A percentile compares a stretch with the other conserved stretches of the same genome.
Evolutionary conservation across 176 grass and related monocot species (phyloP).

Genomic region (Musa acuminata): DNA sequence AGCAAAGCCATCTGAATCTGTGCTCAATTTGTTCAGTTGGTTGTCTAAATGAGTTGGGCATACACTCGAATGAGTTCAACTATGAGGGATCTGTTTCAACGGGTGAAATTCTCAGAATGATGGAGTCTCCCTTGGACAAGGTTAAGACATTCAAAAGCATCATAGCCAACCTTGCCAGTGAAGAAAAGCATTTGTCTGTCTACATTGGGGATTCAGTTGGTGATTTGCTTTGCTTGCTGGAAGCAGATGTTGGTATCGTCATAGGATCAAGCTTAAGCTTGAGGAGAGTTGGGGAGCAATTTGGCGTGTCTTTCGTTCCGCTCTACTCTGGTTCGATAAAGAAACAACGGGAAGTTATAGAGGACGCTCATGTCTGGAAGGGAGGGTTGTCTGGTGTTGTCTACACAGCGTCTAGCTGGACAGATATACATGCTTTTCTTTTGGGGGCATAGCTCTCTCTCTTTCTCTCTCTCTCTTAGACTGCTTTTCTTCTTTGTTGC

Average conservation of each 20-base stretch:
- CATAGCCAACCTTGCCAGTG: constrained; percentile 20
- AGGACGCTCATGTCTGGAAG: constrained; percentile 37
- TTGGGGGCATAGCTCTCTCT: constrained; percentile 53
- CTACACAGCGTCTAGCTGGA: constrained; percentile 88
- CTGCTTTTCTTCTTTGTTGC: not conserved
- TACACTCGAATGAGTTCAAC: constrained; percentile 91
- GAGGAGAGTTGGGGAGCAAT: constrained; percentile 71
- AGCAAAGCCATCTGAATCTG: not conserved
- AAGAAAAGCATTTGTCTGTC: constrained; percentile 33
- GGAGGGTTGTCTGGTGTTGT: constrained; percentile 59
- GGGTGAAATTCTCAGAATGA: constrained; percentile 69
- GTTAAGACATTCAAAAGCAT: constrained; percentile 69
- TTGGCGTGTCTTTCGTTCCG: constrained; percentile 73
- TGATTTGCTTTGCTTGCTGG: constrained; percentile 88
- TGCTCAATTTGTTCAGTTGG: constrained; percentile 46
- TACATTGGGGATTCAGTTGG: constrained; percentile 89
- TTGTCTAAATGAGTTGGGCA: constrained; percentile 63
- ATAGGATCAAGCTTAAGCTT: constrained; percentile 78
- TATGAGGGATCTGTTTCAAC: constrained; percentile 84
- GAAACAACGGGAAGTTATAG: constrained; percentile 50
- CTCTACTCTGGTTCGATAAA: constrained; percentile 54
- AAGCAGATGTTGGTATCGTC: constrained; percentile 90
- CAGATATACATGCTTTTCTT: constrained; percentile 75
- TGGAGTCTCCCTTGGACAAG: constrained; percentile 87
- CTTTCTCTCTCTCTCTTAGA: constrained; percentile 6